Conservation (phyloP, 2,329 filamentous ascomycete genomes). For the Calonectria pseudoreteaudii region DNA sequence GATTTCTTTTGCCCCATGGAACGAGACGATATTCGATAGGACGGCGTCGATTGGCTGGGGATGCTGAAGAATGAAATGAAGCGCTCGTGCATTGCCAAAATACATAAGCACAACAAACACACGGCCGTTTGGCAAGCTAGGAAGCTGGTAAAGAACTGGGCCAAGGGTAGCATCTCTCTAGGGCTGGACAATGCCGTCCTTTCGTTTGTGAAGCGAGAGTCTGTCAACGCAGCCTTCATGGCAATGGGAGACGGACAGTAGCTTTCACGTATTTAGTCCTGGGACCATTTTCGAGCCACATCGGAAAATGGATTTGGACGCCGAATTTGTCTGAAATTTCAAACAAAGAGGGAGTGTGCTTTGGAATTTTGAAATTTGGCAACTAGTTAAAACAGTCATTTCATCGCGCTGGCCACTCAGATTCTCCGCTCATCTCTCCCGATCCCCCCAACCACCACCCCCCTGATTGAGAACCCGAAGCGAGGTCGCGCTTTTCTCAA, state of each 20-base stretch:
- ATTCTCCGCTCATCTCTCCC: not conserved
- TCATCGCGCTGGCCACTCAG: not conserved
- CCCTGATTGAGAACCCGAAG: no score
- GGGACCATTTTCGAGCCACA: not conserved
- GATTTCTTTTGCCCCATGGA: constrained; percentile 43
- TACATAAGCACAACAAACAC: constrained; percentile 48
- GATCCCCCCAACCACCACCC: not conserved
- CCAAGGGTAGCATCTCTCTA: constrained; percentile 40
- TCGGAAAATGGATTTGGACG: not conserved
- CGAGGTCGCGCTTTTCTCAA: not conserved
- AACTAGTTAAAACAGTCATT: not conserved
- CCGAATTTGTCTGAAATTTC: not conserved
- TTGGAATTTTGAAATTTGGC: not conserved
- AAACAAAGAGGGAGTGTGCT: not conserved
- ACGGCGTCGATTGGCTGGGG: constrained; percentile 34
- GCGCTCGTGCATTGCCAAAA: constrained; percentile 37
- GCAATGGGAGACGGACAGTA: constrained; percentile 32
- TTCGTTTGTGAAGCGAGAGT: constrained; percentile 38
- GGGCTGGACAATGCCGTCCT: constrained; percentile 33
- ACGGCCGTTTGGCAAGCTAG: constrained; percentile 46
- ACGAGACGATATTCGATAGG: constrained; percentile 43
- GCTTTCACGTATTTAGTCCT: not conserved
- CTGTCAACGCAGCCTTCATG: constrained; percentile 34
- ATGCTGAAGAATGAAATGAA: constrained; percentile 36
- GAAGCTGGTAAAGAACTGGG: constrained; percentile 39